These are phyloP conservation scores for Fomitopsis pinicola DNA, from an alignment of 1,284 basidiomycete genomes.

Conservation along the genomic window DNA sequence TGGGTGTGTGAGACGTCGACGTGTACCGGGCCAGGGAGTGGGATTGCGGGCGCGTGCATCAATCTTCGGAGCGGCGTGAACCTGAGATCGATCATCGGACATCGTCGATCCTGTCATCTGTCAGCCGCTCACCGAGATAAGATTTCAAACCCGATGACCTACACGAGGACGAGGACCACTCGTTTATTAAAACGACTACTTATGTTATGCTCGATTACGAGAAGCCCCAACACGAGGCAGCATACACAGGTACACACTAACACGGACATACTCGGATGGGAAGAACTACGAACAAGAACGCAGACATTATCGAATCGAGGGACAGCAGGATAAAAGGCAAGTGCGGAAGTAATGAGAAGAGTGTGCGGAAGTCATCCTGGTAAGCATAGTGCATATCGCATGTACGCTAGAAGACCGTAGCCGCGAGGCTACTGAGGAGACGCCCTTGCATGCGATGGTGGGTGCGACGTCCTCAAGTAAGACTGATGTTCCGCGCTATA, in stretches of 20 bases:
- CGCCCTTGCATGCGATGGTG: slow-evolving; percentile 34
- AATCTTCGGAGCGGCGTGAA: slow-evolving; percentile 2
- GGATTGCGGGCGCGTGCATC: slow-evolving; percentile 9
- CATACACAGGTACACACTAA: slow-evolving; percentile 1
- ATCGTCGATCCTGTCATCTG: slow-evolving; percentile 13
- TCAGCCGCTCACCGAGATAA: slow-evolving; percentile 4
- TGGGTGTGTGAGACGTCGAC: background rate
- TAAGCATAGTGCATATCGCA: background rate
- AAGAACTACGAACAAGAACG: background rate
- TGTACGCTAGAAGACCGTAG: background rate
- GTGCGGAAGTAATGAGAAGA: background rate
- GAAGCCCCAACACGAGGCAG: background rate
- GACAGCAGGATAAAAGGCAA: background rate
- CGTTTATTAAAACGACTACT: background rate
- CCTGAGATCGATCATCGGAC: slow-evolving; percentile 11
- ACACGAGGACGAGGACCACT: background rate
- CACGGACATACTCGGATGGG: background rate
- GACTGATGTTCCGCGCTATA: slow-evolving; percentile 53
- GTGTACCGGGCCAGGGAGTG: slow-evolving; percentile 3
- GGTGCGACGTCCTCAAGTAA: slow-evolving; percentile 52
- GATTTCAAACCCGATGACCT: background rate
- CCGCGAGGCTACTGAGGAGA: slow-evolving; percentile 32
- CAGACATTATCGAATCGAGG: background rate
- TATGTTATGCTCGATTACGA: background rate
- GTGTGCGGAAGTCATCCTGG: background rate